Base-by-base conservation (phyloP, 129 eudicot species). In the Saposhnikovia divaricata region DNA sequence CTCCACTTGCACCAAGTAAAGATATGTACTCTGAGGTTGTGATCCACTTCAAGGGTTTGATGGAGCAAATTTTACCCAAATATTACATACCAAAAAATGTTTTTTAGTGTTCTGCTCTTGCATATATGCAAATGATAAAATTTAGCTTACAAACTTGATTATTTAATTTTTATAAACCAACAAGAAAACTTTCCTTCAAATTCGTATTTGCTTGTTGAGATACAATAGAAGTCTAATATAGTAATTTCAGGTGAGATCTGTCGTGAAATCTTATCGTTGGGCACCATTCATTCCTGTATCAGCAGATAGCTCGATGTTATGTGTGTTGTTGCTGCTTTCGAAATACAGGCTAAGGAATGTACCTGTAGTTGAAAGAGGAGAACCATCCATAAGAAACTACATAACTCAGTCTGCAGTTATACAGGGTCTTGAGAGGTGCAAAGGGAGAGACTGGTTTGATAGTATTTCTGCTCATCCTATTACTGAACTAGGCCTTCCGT, bases 401-500 rank as follows among this genome's bases (percentile, higher is more conserved):
- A 90, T 91, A 66, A 93, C 98, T 50, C 98, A 93, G 86, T 93
- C 98, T n/a, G 96, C 97, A 45, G 91, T 93, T 55, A 83, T 93
- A 43, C 89, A 85, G n/a, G 98, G 98, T 61, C 97, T 95, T 74
- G 92, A 86, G 80, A 85, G 82, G 75, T 92, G 97, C 89, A 85
- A 80, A 84, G 98, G 98, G 74, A 80, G 98, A 75, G 97, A 95
- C 80, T 95, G 97, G 98, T 92, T 95, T 78, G 98, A 95, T 74
- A 45, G 88, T 87, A 92, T 95, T 59, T 81, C 97, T 40, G 73
- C 81, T 1, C 88, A 89, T 76, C 92, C 91, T 28, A 83, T 95
- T 75, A 81, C 98, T 9, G 96, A 92, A 61, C 81, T 95, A 61
- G 98, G 98, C 16, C 97, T 93, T 81, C 98, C 98, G 18, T 93